Evolutionary conservation across 306 rosid species (phyloP).

Genomic region (Inga oerstediana): DNA sequence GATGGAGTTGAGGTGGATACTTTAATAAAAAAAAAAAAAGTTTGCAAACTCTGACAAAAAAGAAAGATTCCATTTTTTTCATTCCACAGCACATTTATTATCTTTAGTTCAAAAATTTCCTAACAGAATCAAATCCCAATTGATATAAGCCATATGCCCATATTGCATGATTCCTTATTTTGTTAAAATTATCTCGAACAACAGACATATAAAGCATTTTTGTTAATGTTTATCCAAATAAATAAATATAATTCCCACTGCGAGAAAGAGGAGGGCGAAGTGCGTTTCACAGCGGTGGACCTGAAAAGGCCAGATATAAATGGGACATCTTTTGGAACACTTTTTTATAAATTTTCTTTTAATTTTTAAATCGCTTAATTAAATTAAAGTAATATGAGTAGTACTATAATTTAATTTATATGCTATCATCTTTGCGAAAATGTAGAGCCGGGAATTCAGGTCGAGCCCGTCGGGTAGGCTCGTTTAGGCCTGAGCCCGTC

Average conservation of each 20-base stretch:
- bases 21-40: neutral
- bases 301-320: neutral
- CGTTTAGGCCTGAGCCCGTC: too few species aligned
- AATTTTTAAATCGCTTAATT: neutral
- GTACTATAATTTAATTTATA: too few species aligned
- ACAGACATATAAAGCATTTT: neutral
- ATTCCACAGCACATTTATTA: neutral
- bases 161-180: neutral
- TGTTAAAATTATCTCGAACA: neutral
- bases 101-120: neutral
- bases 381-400: neutral
- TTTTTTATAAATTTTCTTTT: neutral
- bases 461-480: too few species aligned
- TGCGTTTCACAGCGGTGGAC: slow-evolving; percentile 29
- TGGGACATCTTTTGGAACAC: slow-evolving; percentile 11
- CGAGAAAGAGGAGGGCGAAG: neutral
- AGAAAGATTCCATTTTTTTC: neutral
- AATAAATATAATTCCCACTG: neutral
- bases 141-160: neutral
- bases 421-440: neutral
- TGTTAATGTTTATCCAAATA: neutral
- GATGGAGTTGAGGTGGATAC: neutral
- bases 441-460: too few species aligned
- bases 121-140: neutral
- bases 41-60: neutral